phyloP scores from a whole-genome alignment of 805 yeast species.

The Yamadazyma endophytica region DNA sequence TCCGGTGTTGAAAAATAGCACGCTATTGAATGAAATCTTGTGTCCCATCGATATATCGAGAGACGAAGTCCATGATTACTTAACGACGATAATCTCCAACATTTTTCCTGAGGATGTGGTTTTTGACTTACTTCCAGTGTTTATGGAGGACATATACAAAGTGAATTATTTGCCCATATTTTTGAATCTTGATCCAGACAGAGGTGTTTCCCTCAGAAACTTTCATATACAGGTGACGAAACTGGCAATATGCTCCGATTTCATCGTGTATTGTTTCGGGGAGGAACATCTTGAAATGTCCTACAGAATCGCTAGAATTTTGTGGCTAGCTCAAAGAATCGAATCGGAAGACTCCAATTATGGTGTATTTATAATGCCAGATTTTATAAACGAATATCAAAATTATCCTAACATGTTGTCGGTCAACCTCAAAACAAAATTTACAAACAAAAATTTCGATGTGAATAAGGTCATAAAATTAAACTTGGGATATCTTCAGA shows the following conservation, averaged over 20 bases:
- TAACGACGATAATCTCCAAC: conserved; percentile 12
- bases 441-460: conserved; percentile 7
- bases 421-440: conserved; percentile 3
- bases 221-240: conserved; percentile 86
- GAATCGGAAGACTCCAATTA: conserved; percentile 9
- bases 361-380: conserved; percentile 1
- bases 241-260: conserved; percentile 67
- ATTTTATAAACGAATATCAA: no score
- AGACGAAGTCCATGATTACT: conserved; percentile 22
- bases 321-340: conserved; percentile 36
- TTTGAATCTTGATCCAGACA: conserved; percentile 58
- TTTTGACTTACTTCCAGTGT: conserved; percentile 21
- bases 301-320: conserved; percentile 25
- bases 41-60: conserved; percentile 43
- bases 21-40: conserved; percentile 51
- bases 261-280: conserved; percentile 68
- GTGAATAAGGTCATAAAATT: conserved; percentile 9
- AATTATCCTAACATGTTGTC: conserved; percentile 2
- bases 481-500: conserved; percentile 6
- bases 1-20: conserved; percentile 47
- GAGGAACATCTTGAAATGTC: conserved; percentile 5
- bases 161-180: conserved; percentile 50
- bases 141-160: conserved; percentile 40
- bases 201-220: conserved; percentile 75
- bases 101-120: conserved; percentile 12